These are phyloP conservation scores for Wickerhamiella vanderwaltii DNA, from an alignment of 805 yeast species.

Conservation along the genomic window DNA sequence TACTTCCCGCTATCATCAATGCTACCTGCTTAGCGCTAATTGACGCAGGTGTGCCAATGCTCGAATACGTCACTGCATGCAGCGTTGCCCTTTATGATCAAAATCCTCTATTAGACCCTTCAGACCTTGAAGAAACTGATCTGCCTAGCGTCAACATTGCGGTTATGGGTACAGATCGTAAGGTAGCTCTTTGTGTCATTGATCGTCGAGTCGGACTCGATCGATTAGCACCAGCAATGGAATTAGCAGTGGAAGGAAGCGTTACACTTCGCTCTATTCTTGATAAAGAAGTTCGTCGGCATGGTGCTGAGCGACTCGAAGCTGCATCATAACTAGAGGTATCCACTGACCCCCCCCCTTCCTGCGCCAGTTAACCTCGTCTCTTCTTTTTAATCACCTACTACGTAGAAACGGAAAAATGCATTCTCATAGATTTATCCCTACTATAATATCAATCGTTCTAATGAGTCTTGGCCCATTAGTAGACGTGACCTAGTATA, in stretches of 20 bases:
- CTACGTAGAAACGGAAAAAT: no score
- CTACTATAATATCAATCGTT: no score
- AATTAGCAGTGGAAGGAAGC: conserved; percentile 78
- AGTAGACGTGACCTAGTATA: no score
- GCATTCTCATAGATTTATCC: no score
- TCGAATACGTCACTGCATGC: conserved; percentile 74
- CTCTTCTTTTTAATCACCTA: no score
- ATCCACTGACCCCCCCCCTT: no score
- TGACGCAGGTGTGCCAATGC: conserved; percentile 92
- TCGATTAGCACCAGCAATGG: conserved; percentile 58
- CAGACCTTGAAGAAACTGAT: conserved; percentile 70
- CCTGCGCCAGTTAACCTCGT: no score
- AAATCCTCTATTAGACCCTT: conserved; percentile 74
- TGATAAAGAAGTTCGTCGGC: conserved; percentile 73
- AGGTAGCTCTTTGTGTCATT: conserved; percentile 58
- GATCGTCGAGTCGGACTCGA: conserved; percentile 84
- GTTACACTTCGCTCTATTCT: conserved; percentile 69
- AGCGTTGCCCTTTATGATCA: conserved; percentile 67
- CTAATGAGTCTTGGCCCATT: no score
- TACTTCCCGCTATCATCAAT: conserved; percentile 66
- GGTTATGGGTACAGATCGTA: conserved; percentile 69
- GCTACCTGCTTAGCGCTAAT: conserved; percentile 80
- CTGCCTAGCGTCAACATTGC: conserved; percentile 74
- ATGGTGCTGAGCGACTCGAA: conserved; percentile 34
- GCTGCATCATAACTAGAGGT: conserved; percentile 4